These are phyloP conservation scores for Phytomonas sp. DNA, from an alignment of 208 protist genomes.

Conservation along the genomic window DNA sequence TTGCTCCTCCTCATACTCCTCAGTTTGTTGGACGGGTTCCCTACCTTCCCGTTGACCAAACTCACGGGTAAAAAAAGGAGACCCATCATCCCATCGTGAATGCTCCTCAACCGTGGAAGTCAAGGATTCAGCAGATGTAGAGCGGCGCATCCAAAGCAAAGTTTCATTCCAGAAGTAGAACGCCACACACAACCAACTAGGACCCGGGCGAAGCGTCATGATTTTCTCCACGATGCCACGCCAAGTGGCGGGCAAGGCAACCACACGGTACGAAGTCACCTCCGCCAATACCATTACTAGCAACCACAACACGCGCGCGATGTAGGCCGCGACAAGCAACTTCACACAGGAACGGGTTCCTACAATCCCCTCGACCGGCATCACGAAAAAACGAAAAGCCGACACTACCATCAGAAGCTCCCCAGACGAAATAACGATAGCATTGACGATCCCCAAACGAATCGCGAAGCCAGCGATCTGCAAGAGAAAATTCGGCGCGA, in stretches of 20 bases:
- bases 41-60: no score
- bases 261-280: no score
- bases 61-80: no score
- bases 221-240: not conserved
- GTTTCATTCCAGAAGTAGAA: not conserved
- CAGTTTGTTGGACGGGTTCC: no score
- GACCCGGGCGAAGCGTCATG: not conserved
- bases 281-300: not conserved
- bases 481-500: not conserved
- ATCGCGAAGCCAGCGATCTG: not conserved
- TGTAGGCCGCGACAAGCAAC: not conserved
- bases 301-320: slow-evolving; percentile 2
- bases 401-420: not conserved
- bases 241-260: no score
- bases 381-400: not conserved
- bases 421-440: not conserved
- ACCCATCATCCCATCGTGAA: no score
- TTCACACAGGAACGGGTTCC: not conserved
- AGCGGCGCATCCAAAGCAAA: no score
- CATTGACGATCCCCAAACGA: not conserved
- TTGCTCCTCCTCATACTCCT: not conserved
- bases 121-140: no score
- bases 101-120: no score
- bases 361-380: not conserved
- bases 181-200: not conserved